Evolutionary conservation across 2,329 filamentous ascomycete species (phyloP).

Genomic region (Lecanicillium sp.): DNA sequence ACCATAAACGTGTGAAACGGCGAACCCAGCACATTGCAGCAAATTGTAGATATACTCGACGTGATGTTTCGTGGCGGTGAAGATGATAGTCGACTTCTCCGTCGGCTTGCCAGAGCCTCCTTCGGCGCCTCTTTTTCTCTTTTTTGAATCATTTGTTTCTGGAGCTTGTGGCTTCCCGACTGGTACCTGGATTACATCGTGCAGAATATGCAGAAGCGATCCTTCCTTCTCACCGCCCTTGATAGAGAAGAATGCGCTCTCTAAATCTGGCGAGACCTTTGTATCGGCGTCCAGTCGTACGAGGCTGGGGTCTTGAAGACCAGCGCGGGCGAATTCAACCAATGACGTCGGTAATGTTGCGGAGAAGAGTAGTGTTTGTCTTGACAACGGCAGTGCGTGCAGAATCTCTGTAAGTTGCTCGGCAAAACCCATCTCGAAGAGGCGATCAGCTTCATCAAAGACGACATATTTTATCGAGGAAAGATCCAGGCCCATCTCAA

Average conservation of each 20-base stretch:
- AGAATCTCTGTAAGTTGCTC: slow-evolving; percentile 90
- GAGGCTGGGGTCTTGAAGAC: slow-evolving; percentile 83
- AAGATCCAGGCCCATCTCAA: slow-evolving; percentile 91
- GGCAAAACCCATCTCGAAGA: slow-evolving; percentile 99
- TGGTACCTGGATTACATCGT: slow-evolving; percentile 90
- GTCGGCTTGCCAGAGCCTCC: slow-evolving; percentile 61
- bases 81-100: slow-evolving; percentile 88
- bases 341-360: slow-evolving; percentile 89
- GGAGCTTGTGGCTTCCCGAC: slow-evolving; percentile 51
- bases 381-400: slow-evolving; percentile 71
- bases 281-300: slow-evolving; percentile 89
- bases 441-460: slow-evolving; percentile 92
- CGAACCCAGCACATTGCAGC: slow-evolving; percentile 74
- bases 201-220: slow-evolving; percentile 77
- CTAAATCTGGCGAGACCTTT: slow-evolving; percentile 92
- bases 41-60: slow-evolving; percentile 85
- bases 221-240: slow-evolving; percentile 94
- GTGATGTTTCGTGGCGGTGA: slow-evolving; percentile 92
- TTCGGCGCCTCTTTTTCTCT: slow-evolving; percentile 58
- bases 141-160: slow-evolving; percentile 50
- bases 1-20: slow-evolving; percentile 90
- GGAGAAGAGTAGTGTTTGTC: slow-evolving; percentile 91
- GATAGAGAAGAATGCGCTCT: slow-evolving; percentile 89
- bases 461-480: slow-evolving; percentile 89
- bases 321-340: slow-evolving; percentile 91